Evolutionary conservation across 306 rosid species (phyloP), one percentile per base, ranked within the genome.

Genomic region (Benincasa hispida): DNA sequence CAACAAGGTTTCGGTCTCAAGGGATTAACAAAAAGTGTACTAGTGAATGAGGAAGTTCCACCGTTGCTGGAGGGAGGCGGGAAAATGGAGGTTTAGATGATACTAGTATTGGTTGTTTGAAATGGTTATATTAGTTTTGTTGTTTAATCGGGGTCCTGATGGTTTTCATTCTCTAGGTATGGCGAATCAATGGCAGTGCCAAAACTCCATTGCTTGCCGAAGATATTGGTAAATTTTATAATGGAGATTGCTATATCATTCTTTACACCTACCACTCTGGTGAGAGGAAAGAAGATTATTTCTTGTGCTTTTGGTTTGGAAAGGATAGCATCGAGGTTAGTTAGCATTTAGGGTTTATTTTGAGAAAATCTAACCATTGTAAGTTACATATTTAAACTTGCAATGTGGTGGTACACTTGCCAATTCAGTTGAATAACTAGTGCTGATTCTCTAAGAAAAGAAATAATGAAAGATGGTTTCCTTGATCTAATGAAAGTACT

Each of bases 1-100:
- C 99, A 95, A 85, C 99, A 95, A 89, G 99, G 99, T 59, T 86
- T 92, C 78, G 99, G 98, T 86, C 86, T 92, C 76, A 95, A 95
- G 84, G 99, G 99, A 75, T 81, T 85, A 76, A 4, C 97, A 75
- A 95, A 95, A 81, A 82, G 87, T 79, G 41, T 85, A 51, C 90
- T 96, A 18, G 89, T 86, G 57, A 88, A 79, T 77, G 99, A 95
- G 84, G 99, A 95, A 77, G 84, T 92, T 84, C 99, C 99, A 74
- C 97, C 98, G 56, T 81, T 95, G 91, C 92, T 95, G 80, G 99
- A 95, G 88, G 98, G 92, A 75, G 93, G 98, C 54, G 99, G 99
- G 89, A 95, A 90, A 88, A 79, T 95, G 87, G 99, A 95, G 97
- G 99, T 89, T 82, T 76, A 72, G 79, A 83, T 81, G 76, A 57